These are phyloP conservation scores for Pythium folliculosum DNA, from an alignment of 352 stramenopile genomes.

Conservation along the genomic window DNA sequence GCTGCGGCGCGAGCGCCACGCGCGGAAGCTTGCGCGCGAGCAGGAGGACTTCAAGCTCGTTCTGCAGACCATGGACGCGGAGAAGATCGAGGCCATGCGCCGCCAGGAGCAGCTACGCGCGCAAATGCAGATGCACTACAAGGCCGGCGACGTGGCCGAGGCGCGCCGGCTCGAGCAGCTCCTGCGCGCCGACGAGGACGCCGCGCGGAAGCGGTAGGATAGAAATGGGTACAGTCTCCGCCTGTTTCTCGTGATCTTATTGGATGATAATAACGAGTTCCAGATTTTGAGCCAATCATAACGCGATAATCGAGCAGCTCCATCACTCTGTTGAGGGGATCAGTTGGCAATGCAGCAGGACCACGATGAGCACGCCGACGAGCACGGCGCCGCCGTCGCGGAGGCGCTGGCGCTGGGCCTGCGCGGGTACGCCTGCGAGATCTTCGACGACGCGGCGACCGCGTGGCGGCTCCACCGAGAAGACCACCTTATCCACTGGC, in stretches of 20 bases:
- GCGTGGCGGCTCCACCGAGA: constrained; percentile 59
- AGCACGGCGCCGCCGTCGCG: neutral
- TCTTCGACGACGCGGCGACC: constrained; percentile 49
- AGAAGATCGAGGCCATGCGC: constrained; percentile 89
- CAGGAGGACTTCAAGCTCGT: constrained; percentile 76
- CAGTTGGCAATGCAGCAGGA: neutral
- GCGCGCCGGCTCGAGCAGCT: constrained; percentile 84
- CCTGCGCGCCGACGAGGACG: constrained; percentile 35
- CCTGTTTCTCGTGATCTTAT: neutral
- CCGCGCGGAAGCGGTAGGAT: constrained; percentile 4
- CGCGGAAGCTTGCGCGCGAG: constrained; percentile 57
- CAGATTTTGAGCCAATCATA: constrained; percentile 7
- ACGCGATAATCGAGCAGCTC: neutral
- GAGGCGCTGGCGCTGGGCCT: constrained; percentile 41
- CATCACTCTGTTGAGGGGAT: neutral
- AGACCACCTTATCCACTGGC: constrained; percentile 59
- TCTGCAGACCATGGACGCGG: constrained; percentile 81
- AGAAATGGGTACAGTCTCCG: neutral
- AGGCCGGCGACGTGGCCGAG: constrained; percentile 83
- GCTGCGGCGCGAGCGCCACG: constrained; percentile 57
- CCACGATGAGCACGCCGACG: neutral
- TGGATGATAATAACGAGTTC: neutral
- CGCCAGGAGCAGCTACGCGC: constrained; percentile 78
- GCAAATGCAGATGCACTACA: constrained; percentile 92
- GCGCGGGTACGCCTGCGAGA: constrained; percentile 48